phyloP scores from a whole-genome alignment of 73 alveolate species.

The Tetrahymena elliotti region DNA sequence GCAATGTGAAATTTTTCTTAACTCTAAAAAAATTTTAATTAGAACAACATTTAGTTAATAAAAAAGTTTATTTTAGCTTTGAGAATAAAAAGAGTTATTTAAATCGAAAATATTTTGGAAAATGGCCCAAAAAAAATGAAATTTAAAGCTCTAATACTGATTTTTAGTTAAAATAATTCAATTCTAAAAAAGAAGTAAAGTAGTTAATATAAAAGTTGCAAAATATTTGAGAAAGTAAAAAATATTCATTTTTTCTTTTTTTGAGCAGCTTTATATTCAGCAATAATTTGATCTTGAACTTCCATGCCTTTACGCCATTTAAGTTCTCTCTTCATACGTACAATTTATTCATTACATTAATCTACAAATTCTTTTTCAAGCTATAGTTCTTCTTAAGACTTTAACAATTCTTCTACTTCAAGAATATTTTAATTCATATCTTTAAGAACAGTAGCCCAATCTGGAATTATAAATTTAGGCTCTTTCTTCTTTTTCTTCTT shows the following conservation, averaged over 20 bases:
- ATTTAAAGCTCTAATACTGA: no score
- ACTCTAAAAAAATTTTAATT: no score
- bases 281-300: neutral
- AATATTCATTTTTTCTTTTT: neutral
- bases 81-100: no score
- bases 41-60: no score
- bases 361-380: neutral
- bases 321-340: neutral
- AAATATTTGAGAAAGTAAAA: neutral
- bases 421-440: slow-evolving; percentile 35
- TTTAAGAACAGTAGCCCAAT: slow-evolving; percentile 84
- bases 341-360: neutral
- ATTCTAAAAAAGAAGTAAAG: neutral
- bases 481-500: slow-evolving; percentile 81
- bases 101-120: no score
- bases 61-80: no score
- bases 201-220: neutral
- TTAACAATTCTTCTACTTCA: neutral
- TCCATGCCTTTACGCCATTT: neutral
- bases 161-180: no score
- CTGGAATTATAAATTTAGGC: slow-evolving; percentile 85
- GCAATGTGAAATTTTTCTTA: no score
- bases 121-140: no score
- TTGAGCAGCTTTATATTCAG: neutral
- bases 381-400: neutral